phyloP scores from a whole-genome alignment of 169 alveolate species.

The Theileria parva region DNA sequence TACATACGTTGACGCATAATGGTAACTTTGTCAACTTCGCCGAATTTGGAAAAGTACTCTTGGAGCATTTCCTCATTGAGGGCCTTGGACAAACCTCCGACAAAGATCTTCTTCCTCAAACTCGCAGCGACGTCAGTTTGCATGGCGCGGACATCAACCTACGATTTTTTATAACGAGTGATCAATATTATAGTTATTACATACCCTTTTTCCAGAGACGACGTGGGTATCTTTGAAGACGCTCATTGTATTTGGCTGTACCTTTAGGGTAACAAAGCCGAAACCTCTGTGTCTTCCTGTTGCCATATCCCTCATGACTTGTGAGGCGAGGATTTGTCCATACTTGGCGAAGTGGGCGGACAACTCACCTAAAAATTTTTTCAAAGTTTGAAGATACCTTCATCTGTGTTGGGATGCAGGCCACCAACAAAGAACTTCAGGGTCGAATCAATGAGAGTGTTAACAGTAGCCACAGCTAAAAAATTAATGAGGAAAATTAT shows the following conservation, averaged over 20 bases:
- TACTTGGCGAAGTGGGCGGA: slow-evolving; percentile 44
- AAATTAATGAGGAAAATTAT: not conserved
- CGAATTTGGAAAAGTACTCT: slow-evolving; percentile 49
- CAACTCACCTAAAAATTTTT: slow-evolving; percentile 10
- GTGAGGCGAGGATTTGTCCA: slow-evolving; percentile 43
- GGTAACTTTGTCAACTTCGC: slow-evolving; percentile 53
- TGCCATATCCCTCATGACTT: slow-evolving; percentile 56
- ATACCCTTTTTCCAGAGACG: slow-evolving; percentile 40
- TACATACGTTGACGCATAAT: slow-evolving; percentile 55
- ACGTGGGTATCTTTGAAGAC: slow-evolving; percentile 57
- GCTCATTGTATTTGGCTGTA: slow-evolving; percentile 37
- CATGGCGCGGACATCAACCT: slow-evolving; percentile 60
- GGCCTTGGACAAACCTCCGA: slow-evolving; percentile 57
- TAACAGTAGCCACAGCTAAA: slow-evolving; percentile 7
- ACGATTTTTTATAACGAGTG: not conserved
- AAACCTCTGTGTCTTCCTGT: slow-evolving; percentile 61
- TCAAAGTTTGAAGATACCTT: slow-evolving; percentile 19
- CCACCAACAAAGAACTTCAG: slow-evolving; percentile 65
- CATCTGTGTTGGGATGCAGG: slow-evolving; percentile 57
- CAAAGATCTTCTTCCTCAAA: slow-evolving; percentile 57
- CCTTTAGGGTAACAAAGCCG: slow-evolving; percentile 48
- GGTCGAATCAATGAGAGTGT: slow-evolving; percentile 6
- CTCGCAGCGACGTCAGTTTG: slow-evolving; percentile 42
- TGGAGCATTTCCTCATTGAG: slow-evolving; percentile 63
- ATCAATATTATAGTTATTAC: not conserved